phyloP scores from a whole-genome alignment of 2,329 filamentous ascomycete species.

The Penicillium freii region DNA sequence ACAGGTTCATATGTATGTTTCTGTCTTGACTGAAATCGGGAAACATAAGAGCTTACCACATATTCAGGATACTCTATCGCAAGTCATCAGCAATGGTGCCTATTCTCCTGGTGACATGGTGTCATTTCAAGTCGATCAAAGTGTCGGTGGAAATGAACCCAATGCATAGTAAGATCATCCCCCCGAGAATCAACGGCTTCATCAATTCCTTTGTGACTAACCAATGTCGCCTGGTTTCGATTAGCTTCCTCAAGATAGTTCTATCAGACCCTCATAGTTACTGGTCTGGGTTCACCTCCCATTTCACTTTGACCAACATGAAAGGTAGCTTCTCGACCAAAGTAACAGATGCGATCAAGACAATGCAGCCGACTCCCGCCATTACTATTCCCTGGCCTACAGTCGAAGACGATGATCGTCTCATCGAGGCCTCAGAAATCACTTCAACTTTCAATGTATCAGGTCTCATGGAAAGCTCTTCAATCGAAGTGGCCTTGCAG shows the following conservation, averaged over 20 bases:
- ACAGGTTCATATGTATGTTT: conserved; percentile 46
- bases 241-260: conserved; percentile 60
- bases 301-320: conserved; percentile 66
- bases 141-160: conserved; percentile 44
- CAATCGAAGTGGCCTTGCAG: conserved; percentile 10
- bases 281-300: conserved; percentile 56
- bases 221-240: neutral
- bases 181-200: neutral
- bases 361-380: conserved; percentile 14
- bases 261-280: conserved; percentile 52
- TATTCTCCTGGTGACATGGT: conserved; percentile 45
- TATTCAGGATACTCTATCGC: conserved; percentile 42
- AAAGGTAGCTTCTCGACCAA: conserved; percentile 55
- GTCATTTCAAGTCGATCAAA: conserved; percentile 46
- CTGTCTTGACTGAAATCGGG: neutral
- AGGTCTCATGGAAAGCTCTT: conserved; percentile 31
- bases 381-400: conserved; percentile 7
- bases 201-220: neutral
- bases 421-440: conserved; percentile 7
- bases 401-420: conserved; percentile 3
- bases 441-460: neutral
- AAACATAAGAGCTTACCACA: conserved; percentile 3
- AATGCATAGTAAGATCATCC: conserved; percentile 56
- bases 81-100: conserved; percentile 39
- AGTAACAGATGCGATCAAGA: conserved; percentile 28